Evolutionary conservation across 2,329 filamentous ascomycete genomes (phyloP), one percentile per base, ranked within the genome.

Genomic region (Neonectria hederae): DNA sequence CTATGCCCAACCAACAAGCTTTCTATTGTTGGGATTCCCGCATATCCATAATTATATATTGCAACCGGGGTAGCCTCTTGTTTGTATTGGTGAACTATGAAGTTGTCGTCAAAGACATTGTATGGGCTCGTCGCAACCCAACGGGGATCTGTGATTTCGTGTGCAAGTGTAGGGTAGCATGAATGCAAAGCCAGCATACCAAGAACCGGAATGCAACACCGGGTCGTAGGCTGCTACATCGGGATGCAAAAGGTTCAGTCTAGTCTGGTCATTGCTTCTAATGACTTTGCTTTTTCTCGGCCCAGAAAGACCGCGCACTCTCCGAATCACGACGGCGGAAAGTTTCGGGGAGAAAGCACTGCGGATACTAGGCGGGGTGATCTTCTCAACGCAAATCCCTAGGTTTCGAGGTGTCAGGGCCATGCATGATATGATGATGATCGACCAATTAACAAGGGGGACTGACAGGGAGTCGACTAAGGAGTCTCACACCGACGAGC

Each of bases 211-310:
- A 42, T 42, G 38, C 38, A 42, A 42, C 38, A 19, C 38, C 9
- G n/a, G 38, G 9, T 21, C 48, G 10, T 21, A 4, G 11, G 21
- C n/a, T 14, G n/a, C n/a, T 48, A 48, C 26, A 10, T 19, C 17
- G 17, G 46, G 48, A n/a, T 26, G 19, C 10, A 46, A 46, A 32
- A 13, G 19, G 2, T 5, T 38, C 14, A n/a, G 26, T 21, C 17
- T 5, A 17, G 11, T 4, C 28, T n/a, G 17, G 10, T 11, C 26
- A 51, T 21, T 8, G 28, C 19, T n/a, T 21, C 19, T 26, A 9
- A 9, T 11, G 5, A n/a, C n/a, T 11, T 62, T 56, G 59, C 53
- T 56, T 52, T 56, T 62, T 54, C 13, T 10, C 30, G n/a, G 14
- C 32, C 13, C 8, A 43, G 24, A 43, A 56, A 22, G 35, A 24